Evolutionary conservation across 768 basidiomycete genomes (phyloP), one percentile per base, ranked within the genome.

Genomic region (Amanita molliuscula): DNA sequence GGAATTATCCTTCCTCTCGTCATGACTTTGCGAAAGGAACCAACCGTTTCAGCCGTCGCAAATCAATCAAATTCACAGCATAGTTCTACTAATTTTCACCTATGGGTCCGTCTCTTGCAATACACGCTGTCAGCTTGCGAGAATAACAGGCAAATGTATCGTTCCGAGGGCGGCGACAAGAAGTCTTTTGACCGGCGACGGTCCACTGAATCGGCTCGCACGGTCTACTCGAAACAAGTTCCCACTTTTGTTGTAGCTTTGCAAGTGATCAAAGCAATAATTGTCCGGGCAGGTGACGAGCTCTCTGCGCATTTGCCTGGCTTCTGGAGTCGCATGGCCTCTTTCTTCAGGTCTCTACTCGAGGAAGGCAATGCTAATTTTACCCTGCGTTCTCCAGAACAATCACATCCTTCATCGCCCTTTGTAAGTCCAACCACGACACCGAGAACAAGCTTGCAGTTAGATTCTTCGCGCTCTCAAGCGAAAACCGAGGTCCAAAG

Each of bases 221-320:
- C 44, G 9, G 8, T 23, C 34, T 15, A 38, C 33, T 56, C 56
- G 25, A 61, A 65, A 31, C 66, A 70, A 20, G 58, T 75, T 36
- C 66, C 74, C 23, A 64, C 67, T 3, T 68, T 72, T 42, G 67
- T 78, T 44, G 66, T 78, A 0, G 76, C 78, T 0, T 58, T 88
- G 21, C 86, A 88, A 60, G 70, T 82, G 13, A 63, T 88, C 55
- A 88, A 88, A 58, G 65, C 78, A 26, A 74, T 88, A 55, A 55
- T 85, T 13, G 64, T 87, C 42, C 77, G 82, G 15, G 84, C 77
- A 0, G 76, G 76, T 43, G 66, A 69, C 16, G 84, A 85, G 42
- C 65, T 88, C 13, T 78, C 79, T 2, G 61, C 63, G 0, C 61
- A 68, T 29, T 58, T 82, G 8, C 75, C 79, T 13, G 78, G 76